Evolutionary conservation across 2,329 filamentous ascomycete genomes (phyloP).

Genomic region (Claviceps sp.): DNA sequence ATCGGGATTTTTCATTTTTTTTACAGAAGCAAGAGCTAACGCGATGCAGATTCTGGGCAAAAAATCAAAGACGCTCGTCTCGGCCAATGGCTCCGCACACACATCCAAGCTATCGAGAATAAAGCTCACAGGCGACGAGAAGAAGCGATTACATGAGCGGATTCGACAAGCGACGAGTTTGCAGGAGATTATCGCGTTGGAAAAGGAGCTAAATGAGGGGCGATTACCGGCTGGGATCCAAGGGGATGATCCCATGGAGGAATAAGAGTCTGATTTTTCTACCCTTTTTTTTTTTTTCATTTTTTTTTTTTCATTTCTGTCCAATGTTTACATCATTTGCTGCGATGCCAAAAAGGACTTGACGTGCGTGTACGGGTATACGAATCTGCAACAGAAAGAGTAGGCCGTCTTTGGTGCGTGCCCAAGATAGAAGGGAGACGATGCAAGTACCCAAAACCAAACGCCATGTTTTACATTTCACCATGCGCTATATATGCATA

Average conservation of each 20-base stretch:
- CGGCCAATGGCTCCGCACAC: slow-evolving; percentile 29
- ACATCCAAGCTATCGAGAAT: slow-evolving; percentile 59
- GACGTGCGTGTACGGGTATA: no score
- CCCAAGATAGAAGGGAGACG: no score
- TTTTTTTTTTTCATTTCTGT: not conserved
- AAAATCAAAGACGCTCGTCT: slow-evolving; percentile 59
- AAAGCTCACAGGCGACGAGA: slow-evolving; percentile 79
- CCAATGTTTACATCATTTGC: not conserved
- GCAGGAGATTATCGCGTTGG: slow-evolving; percentile 77
- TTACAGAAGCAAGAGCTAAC: slow-evolving; percentile 2
- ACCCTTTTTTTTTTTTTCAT: not conserved
- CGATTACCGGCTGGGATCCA: slow-evolving; percentile 60
- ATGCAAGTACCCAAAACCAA: no score
- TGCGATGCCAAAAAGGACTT: no score
- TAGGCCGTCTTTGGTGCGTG: no score
- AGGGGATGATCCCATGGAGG: slow-evolving; percentile 41
- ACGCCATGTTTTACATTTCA: no score
- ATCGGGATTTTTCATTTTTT: no score
- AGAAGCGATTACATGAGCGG: slow-evolving; percentile 69
- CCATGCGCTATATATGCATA: no score
- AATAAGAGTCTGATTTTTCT: slow-evolving; percentile 23
- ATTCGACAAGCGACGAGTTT: slow-evolving; percentile 82
- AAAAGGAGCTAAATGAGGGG: slow-evolving; percentile 87
- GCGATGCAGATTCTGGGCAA: slow-evolving; percentile 59
- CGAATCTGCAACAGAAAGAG: no score